Percentiles rank a stretch among this genome's conserved stretches.
Evolutionary conservation across 805 yeast genomes (phyloP).

Genomic region (Metschnikowia koreensis): DNA sequence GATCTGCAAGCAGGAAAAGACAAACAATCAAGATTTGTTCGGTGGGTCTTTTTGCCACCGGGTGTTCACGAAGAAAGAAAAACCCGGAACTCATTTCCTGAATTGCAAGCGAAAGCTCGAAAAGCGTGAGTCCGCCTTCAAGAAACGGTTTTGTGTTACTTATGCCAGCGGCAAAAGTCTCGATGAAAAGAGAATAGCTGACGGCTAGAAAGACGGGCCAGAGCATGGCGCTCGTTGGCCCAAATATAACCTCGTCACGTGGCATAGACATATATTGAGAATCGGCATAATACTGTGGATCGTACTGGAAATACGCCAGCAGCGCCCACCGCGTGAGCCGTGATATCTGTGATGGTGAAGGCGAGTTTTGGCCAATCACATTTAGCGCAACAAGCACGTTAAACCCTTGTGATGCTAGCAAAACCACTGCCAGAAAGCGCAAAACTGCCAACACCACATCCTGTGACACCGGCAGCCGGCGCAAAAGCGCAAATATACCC

Average conservation of each 20-base stretch:
- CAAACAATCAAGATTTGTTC: slow-evolving; percentile 51
- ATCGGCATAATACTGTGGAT: slow-evolving; percentile 14
- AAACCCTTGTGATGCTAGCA: slow-evolving; percentile 25
- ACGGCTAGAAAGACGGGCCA: slow-evolving; percentile 59
- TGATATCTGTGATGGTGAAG: slow-evolving; percentile 4
- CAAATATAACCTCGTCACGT: slow-evolving; percentile 31
- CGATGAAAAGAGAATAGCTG: slow-evolving; percentile 62
- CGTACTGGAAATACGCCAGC: slow-evolving; percentile 9
- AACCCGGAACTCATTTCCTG: slow-evolving; percentile 60
- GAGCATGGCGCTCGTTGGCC: slow-evolving; percentile 52
- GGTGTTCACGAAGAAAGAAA: slow-evolving; percentile 22
- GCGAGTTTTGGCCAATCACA: slow-evolving; percentile 16
- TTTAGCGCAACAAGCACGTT: slow-evolving; percentile 34
- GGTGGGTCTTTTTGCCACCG: slow-evolving; percentile 40
- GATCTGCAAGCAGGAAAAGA: slow-evolving; percentile 57
- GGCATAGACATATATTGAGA: slow-evolving; percentile 30
- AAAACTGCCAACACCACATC: slow-evolving; percentile 19
- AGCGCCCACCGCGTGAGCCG: slow-evolving; percentile 13
- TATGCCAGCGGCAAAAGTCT: slow-evolving; percentile 60
- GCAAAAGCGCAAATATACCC: slow-evolving; percentile 20
- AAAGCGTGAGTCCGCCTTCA: slow-evolving; percentile 68
- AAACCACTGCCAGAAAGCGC: slow-evolving; percentile 26
- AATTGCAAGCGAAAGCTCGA: slow-evolving; percentile 73
- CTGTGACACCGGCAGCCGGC: slow-evolving; percentile 17
- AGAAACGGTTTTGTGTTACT: slow-evolving; percentile 54